Base-by-base conservation (phyloP, 495 filamentous ascomycete species). In the Geopyxis carbonaria region DNA sequence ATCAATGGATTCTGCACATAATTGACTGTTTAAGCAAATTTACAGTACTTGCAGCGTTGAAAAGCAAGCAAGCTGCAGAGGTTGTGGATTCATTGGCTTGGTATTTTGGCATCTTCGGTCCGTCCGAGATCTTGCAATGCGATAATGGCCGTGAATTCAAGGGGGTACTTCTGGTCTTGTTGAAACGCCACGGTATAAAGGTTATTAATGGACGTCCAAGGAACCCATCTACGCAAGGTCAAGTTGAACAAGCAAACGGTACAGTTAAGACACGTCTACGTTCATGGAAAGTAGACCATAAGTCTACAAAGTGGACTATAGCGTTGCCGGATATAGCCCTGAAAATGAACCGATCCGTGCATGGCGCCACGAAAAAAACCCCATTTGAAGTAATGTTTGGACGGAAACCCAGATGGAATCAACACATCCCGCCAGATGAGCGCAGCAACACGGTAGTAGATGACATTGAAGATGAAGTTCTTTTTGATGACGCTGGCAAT, bases 131-230 rank as follows among this genome's bases (percentile, higher is more conserved):
- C 29, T 22, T 49, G 14, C 35, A 49, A 31, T 45, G 28, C 14
- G 42, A 52, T 41, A 52, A 52, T 39, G 30, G 38, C 10, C 5
- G 2, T 1, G 40, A 48, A 23, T 48, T 51, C 21, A 50, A 50
- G 37, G 39, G 44, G 10, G 9, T 6, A 11, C 19, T 33, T 7
- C 5, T 33, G 5, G 6, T 14, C 13, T 18, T 33, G 5, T 18
- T 33, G 5, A 33, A 33, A 33, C 5, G 5, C 5, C 13, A 6
- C 31, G 31, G 13, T 18, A 33, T 33, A 7, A 5, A 6, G 6
- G 13, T 33, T 5, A 14, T 33, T 14, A 33, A 14, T 14, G 31
- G 31, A 33, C 5, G 31, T 14, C 13, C 31, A 11, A 11, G 13
- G 13, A 33, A 11, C 13, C 31, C 31, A 33, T 5, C n/a, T 14